Conservation (phyloP, 257 asterid genomes). For the Solanum infundibuliforme region DNA sequence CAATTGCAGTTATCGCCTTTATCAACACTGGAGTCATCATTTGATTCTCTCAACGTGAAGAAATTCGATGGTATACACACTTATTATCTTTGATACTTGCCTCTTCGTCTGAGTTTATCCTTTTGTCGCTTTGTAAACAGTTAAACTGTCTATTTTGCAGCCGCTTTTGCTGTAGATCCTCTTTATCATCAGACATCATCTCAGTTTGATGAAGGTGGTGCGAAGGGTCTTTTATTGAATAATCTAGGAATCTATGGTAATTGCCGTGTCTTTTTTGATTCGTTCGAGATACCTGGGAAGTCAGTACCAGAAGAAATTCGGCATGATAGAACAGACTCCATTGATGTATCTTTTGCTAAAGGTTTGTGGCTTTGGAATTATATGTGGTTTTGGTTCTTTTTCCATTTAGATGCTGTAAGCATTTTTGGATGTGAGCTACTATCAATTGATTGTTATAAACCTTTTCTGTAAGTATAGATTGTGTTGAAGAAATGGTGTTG, state of each 20-base stretch:
- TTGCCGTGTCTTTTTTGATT: constrained; percentile 91
- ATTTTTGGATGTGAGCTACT: not conserved
- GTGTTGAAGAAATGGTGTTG: constrained; percentile 57
- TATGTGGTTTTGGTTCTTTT: constrained; percentile 5
- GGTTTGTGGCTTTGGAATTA: constrained; percentile 34
- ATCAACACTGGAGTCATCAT: constrained; percentile 85
- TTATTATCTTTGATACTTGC: not conserved
- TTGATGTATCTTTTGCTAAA: constrained; percentile 74
- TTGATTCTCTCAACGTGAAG: constrained; percentile 69
- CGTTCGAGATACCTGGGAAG: constrained; percentile 82
- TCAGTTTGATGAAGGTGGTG: constrained; percentile 99
- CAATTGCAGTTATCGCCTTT: constrained; percentile 78
- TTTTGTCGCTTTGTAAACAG: not conserved
- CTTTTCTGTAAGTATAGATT: constrained; percentile 30
- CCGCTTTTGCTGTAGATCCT: constrained; percentile 93
- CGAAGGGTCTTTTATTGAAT: constrained; percentile 86
- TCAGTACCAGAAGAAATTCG: constrained; percentile 25
- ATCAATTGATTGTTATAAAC: not conserved
- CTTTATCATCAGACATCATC: constrained; percentile 98
- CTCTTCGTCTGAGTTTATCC: not conserved
- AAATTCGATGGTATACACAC: constrained; percentile 74
- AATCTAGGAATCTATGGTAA: constrained; percentile 85
- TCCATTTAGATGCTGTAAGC: not conserved
- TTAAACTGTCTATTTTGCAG: constrained; percentile 15
- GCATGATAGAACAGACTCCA: constrained; percentile 27